These are phyloP conservation scores for Solanum hybrid DNA, from an alignment of 305 asterid genomes.

Conservation along the genomic window DNA sequence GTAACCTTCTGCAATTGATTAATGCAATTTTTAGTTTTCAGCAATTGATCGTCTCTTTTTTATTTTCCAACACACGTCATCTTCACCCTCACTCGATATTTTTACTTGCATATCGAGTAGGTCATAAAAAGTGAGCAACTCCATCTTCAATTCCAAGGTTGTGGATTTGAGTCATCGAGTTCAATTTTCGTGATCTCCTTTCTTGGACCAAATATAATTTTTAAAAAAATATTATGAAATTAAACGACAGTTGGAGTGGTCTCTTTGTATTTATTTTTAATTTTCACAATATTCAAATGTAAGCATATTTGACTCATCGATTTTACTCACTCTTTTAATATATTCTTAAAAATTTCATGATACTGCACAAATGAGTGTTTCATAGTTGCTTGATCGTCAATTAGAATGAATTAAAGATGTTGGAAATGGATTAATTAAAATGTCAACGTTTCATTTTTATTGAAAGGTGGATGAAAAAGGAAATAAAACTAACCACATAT, in stretches of 20 bases:
- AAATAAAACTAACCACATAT: not conserved
- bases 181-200: not conserved
- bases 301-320: not conserved
- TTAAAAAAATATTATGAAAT: not conserved
- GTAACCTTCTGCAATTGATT: not conserved
- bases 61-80: not conserved
- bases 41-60: not conserved
- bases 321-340: not conserved
- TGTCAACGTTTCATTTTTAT: not conserved
- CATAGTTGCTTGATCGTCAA: not conserved
- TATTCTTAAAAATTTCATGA: not conserved
- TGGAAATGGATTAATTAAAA: not conserved
- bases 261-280: not conserved
- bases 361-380: not conserved
- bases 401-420: not conserved
- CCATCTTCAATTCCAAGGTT: not conserved
- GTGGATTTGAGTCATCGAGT: not conserved
- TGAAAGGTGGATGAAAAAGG: not conserved
- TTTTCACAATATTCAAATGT: not conserved
- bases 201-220: not conserved
- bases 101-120: not conserved
- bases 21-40: not conserved
- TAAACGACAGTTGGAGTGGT: not conserved
- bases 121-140: not conserved
- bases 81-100: not conserved